Percentiles rank a stretch among this genome's conserved stretches.
These are phyloP conservation scores for Russula earlei DNA, from an alignment of 768 basidiomycete species.

Conservation along the genomic window DNA sequence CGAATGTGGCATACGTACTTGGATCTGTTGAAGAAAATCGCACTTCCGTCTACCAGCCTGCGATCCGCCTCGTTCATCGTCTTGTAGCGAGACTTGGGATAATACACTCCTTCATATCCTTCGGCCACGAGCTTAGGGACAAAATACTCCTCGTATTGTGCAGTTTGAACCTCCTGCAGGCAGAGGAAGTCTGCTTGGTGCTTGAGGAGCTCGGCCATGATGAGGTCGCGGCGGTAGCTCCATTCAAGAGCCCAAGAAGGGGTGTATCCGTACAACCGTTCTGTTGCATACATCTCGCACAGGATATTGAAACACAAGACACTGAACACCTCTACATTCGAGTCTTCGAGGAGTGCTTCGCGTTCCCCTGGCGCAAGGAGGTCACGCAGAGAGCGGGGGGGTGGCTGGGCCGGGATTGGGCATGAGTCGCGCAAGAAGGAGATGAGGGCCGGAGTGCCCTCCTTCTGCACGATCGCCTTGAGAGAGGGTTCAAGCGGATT, in stretches of 20 bases:
- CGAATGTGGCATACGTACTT: slow-evolving; percentile 48
- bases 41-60: slow-evolving; percentile 90
- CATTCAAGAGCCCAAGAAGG: slow-evolving; percentile 95
- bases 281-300: slow-evolving; percentile 83
- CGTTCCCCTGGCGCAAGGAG: slow-evolving; percentile 50
- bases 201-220: slow-evolving; percentile 73
- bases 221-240: slow-evolving; percentile 85
- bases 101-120: slow-evolving; percentile 87
- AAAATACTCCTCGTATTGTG: slow-evolving; percentile 90
- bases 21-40: slow-evolving; percentile 85
- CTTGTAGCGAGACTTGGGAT: slow-evolving; percentile 87
- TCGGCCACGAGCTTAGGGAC: slow-evolving; percentile 55
- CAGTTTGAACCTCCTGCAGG: slow-evolving; percentile 90
- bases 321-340: slow-evolving; percentile 65
- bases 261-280: slow-evolving; percentile 88
- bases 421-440: slow-evolving; percentile 90
- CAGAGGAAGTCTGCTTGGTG: slow-evolving; percentile 86
- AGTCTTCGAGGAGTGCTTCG: slow-evolving; percentile 50
- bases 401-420: slow-evolving; percentile 71
- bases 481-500: slow-evolving; percentile 79
- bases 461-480: slow-evolving; percentile 81
- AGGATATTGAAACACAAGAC: slow-evolving; percentile 91
- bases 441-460: slow-evolving; percentile 86
- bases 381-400: slow-evolving; percentile 68
- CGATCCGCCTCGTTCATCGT: slow-evolving; percentile 86